Evolutionary conservation across 148 eudicot species (phyloP), one percentile per base, ranked within the genome.

Genomic region (Dianthus caryophyllus): DNA sequence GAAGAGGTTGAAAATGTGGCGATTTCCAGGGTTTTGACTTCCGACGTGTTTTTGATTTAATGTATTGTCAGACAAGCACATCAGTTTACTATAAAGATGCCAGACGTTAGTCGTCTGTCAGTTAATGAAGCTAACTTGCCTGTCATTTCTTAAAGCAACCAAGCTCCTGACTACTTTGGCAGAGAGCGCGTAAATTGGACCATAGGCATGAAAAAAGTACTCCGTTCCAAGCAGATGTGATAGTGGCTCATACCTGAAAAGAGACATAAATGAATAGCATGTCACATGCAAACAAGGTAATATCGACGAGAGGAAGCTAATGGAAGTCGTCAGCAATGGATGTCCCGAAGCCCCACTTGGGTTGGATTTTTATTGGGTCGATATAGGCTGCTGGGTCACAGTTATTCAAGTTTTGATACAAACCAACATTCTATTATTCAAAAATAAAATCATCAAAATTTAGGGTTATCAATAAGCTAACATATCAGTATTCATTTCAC

Each of bases 171-270:
- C 96, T 75, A 93, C 96, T 75, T 83, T 84, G 26, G 94, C 85
- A 55, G 98, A 93, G 56, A 93, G 91, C 44, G 96, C 96, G 72
- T 89, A 89, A 54, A 89, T 66, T 41, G 98, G 96, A 78, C 98
- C 98, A 80, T 92, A 92, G 18, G 98, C 98, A 79, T 93, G 98
- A 64, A 89, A 83, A 76, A 93, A 93, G 70, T 93, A 93, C 81
- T 93, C 98, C 72, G 75, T 81, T 65, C 98, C 98, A 54, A 93
- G 89, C 77, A 93, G 75, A 85, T 69, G 50, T 38, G 84, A 73
- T 66, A 89, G 78, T 61, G 96, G 98, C 62, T 93, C 98, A 77
- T 89, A 89, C 98, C 98, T 93, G 88, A 81, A 26, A n/a, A 54
- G 27, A 55, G 48, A 75, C 39, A 68, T 70, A 38, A 63, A 66